A percentile compares a stretch with the other conserved stretches of the same genome.
Evolutionary conservation across 345 rosid species (phyloP).

Genomic region (Gossypium bickii): DNA sequence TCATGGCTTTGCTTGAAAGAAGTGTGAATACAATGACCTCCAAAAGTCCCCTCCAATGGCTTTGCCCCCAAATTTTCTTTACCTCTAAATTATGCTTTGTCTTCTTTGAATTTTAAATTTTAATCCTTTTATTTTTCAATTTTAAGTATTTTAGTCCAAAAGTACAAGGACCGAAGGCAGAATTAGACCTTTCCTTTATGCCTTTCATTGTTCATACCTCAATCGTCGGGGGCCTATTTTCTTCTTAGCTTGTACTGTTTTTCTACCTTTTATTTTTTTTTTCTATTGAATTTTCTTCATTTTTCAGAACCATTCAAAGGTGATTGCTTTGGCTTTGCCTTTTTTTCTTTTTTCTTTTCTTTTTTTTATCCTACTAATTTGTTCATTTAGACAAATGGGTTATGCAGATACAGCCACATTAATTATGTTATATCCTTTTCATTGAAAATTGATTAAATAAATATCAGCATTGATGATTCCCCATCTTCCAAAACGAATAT

Average conservation of each 20-base stretch:
- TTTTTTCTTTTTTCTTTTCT: background rate
- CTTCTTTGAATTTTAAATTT: no score
- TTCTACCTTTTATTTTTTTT: background rate
- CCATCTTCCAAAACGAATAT: slow-evolving; percentile 23
- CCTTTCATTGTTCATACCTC: background rate
- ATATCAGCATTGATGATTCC: slow-evolving; percentile 25
- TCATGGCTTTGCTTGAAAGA: slow-evolving; percentile 24
- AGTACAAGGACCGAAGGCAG: no score
- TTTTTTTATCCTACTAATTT: background rate
- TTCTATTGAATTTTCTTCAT: background rate
- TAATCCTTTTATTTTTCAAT: no score
- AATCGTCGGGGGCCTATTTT: slow-evolving; percentile 28
- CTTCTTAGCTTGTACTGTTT: slow-evolving; percentile 1
- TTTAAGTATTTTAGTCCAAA: no score
- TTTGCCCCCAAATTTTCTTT: no score
- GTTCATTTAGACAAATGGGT: background rate
- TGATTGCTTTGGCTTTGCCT: slow-evolving; percentile 9
- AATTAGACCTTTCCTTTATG: no score
- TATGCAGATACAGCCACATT: slow-evolving; percentile 7
- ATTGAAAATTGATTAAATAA: slow-evolving; percentile 15
- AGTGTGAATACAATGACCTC: slow-evolving; percentile 27
- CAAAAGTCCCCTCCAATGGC: background rate
- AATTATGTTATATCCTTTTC: slow-evolving; percentile 4
- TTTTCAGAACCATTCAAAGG: slow-evolving; percentile 18
- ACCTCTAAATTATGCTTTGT: no score